phyloP scores from a whole-genome alignment of 495 filamentous ascomycete species.

The Trichoderma virens region DNA sequence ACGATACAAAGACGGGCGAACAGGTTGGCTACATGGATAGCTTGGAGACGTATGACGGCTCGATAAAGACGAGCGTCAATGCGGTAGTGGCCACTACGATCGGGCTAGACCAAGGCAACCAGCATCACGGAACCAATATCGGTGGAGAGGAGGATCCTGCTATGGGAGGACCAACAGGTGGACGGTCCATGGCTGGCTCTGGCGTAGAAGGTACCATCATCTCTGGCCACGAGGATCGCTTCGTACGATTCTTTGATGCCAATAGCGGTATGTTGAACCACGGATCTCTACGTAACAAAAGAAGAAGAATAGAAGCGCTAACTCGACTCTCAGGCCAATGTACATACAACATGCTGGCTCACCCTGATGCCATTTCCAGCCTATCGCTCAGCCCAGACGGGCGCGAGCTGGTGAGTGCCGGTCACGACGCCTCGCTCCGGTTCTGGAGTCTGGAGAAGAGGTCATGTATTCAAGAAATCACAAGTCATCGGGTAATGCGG shows the following conservation, averaged over 20 bases:
- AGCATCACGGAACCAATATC: slow-evolving; percentile 43
- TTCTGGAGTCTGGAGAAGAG: slow-evolving; percentile 98
- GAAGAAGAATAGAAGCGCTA: slow-evolving; percentile 17
- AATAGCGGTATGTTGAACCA: slow-evolving; percentile 80
- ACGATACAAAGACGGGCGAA: slow-evolving; percentile 84
- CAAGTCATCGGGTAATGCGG: slow-evolving; percentile 81
- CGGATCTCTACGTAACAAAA: not conserved
- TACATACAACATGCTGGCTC: slow-evolving; percentile 96
- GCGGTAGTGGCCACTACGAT: slow-evolving; percentile 81
- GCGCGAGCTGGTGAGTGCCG: slow-evolving; percentile 87
- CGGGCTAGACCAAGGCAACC: slow-evolving; percentile 54
- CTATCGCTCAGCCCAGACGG: slow-evolving; percentile 88
- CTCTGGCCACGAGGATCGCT: slow-evolving; percentile 90
- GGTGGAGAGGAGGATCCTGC: slow-evolving; percentile 40
- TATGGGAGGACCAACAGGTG: slow-evolving; percentile 68
- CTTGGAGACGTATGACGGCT: slow-evolving; percentile 85
- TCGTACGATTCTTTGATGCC: slow-evolving; percentile 94
- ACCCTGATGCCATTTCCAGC: slow-evolving; percentile 83
- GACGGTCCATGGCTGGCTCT: slow-evolving; percentile 44
- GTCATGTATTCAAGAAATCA: slow-evolving; percentile 87
- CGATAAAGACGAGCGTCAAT: slow-evolving; percentile 75
- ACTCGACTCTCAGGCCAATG: slow-evolving; percentile 75
- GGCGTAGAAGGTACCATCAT: slow-evolving; percentile 90
- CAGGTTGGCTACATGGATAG: slow-evolving; percentile 89
- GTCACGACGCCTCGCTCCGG: slow-evolving; percentile 86